Evolutionary conservation across 2,329 filamentous ascomycete species (phyloP).

Genomic region (Epichloe glyceriae): DNA sequence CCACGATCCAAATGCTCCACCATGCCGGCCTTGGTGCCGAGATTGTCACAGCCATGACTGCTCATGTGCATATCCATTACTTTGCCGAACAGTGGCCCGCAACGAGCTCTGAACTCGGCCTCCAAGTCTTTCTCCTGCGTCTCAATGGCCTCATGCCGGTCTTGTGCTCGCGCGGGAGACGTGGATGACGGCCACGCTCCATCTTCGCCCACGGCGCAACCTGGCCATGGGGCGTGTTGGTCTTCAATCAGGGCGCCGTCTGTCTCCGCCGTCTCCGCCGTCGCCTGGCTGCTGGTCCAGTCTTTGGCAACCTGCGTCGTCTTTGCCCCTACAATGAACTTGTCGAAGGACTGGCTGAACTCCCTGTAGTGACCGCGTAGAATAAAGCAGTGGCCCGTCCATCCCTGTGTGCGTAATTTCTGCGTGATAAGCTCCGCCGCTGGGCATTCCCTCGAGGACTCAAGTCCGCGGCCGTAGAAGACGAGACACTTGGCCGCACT

Average conservation of each 20-base stretch:
- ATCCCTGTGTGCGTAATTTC: conserved; percentile 33
- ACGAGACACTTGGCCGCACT: conserved; percentile 34
- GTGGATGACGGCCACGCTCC: conserved; percentile 24
- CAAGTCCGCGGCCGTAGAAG: conserved; percentile 38
- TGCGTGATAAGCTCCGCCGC: conserved; percentile 30
- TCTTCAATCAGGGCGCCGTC: conserved; percentile 19
- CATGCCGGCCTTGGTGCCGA: conserved; percentile 32
- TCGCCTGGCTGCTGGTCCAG: conserved; percentile 21
- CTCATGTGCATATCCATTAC: conserved; percentile 21
- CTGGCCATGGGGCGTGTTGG: conserved; percentile 33
- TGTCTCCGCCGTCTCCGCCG: conserved; percentile 7
- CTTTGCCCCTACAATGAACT: conserved; percentile 32
- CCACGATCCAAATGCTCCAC: conserved; percentile 35
- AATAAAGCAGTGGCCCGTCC: conserved; percentile 38
- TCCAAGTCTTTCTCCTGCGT: conserved; percentile 36
- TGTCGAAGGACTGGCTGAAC: conserved; percentile 39
- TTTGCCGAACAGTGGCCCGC: conserved; percentile 33
- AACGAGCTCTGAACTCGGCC: conserved; percentile 31
- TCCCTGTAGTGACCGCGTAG: conserved; percentile 44
- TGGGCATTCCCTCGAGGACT: conserved; percentile 38
- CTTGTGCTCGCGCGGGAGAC: conserved; percentile 24
- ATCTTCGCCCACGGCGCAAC: conserved; percentile 29
- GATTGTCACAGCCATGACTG: conserved; percentile 21
- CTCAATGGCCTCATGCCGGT: conserved; percentile 27
- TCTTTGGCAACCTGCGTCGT: conserved; percentile 28